Evolutionary conservation across 2,329 filamentous ascomycete genomes (phyloP).

Genomic region (Alternaria dauci): DNA sequence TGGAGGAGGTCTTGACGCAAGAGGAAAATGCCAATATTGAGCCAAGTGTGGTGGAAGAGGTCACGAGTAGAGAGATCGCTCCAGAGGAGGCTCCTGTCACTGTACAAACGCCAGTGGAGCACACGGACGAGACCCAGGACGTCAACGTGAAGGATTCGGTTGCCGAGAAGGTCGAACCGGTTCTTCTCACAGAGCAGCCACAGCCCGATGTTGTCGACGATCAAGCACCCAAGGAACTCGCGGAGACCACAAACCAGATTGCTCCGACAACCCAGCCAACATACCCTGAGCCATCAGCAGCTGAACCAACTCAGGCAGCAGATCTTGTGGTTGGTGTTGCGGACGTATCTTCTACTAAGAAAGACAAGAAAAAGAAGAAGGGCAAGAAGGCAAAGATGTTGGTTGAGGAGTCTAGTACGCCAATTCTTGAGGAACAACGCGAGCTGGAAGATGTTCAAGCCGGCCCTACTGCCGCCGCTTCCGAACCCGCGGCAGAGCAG

Average conservation of each 20-base stretch:
- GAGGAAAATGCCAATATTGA: not conserved
- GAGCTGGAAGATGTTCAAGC: constrained; percentile 6
- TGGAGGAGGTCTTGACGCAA: constrained; percentile 9
- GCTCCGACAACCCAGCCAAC: not conserved
- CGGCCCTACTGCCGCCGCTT: not conserved
- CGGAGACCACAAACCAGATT: not conserved
- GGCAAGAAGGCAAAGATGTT: constrained; percentile 29
- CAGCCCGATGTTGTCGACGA: not conserved
- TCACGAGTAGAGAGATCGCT: not conserved
- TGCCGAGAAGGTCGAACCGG: not conserved
- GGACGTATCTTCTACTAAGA: constrained; percentile 18
- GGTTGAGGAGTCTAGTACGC: constrained; percentile 25
- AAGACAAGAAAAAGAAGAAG: constrained; percentile 42
- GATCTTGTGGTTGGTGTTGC: not conserved
- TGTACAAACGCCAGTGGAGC: not conserved
- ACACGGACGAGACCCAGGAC: not conserved
- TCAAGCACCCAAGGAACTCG: not conserved
- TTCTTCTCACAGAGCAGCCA: not conserved
- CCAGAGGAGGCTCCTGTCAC: not conserved
- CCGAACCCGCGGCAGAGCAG: constrained; percentile 5
- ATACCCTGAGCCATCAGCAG: not conserved
- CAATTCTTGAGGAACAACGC: constrained; percentile 14
- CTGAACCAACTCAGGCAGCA: not conserved
- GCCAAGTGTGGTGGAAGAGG: not conserved
- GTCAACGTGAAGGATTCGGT: not conserved